Evolutionary conservation across 805 yeast genomes (phyloP), one percentile per base, ranked within the genome.

Genomic region (Saccharomyces kudriavzevii): DNA sequence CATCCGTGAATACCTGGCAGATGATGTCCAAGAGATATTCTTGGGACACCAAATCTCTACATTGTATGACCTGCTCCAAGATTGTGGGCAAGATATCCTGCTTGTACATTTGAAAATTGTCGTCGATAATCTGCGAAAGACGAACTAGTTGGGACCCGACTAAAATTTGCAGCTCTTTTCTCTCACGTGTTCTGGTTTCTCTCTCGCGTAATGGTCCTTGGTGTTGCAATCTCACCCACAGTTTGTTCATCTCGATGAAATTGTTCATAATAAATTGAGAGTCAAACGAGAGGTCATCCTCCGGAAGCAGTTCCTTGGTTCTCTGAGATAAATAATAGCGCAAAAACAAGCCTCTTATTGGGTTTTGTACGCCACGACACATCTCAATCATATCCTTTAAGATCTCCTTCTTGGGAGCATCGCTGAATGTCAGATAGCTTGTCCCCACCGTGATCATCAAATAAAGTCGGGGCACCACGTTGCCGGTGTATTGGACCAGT

Each of bases 351-450:
- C 99, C 99, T 54, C 97, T 76, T 29, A 89, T 81, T 1, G 99
- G 99, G 64, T 89, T 92, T 70, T 94, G 99, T 2, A 92, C 96
- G 14, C 97, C 99, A 45, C 96, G 80, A 59, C 96, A 85, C 99
- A 94, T 94, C 69, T 94, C 99, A 63, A 92, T 85, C 96, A 94
- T 86, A 67, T 94, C 99, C 68, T 87, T 88, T 82, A 92, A 80
- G 50, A 94, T 85, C 58, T 90, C 98, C 63, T 81, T 81, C 35
- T 82, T 78, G 0, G 97, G 96, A 0, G 96, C 84, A 52, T 83
- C 89, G 0, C 84, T 79, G 9, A 84, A 77, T 6, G 86, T 74
- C 85, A 92, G 83, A 72, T 87, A 90, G 2, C 89, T 89, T 0
- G 95, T 83, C 8, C 99, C 99, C 14, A 94, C 92, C 2, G 96